Conservation (phyloP, 2,329 filamentous ascomycete species). For the Rutstroemia sp. region DNA sequence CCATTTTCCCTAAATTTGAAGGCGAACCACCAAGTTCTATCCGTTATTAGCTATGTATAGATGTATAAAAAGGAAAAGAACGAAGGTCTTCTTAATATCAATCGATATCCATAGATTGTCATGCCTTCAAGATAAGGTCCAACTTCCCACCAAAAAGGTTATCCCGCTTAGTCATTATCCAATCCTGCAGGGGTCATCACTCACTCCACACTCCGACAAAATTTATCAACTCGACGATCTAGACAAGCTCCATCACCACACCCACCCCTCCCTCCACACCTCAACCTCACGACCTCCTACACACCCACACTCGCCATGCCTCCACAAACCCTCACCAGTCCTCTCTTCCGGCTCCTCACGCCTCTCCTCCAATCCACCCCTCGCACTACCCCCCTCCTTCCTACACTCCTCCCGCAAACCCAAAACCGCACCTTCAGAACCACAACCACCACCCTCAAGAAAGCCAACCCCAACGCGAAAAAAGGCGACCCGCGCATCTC, state of each 20-base stretch:
- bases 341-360: slow-evolving; percentile 21
- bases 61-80: not conserved
- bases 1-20: not conserved
- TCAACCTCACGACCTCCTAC: not conserved
- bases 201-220: not conserved
- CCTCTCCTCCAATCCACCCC: slow-evolving; percentile 21
- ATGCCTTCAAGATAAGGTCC: too few species aligned
- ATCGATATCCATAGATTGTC: too few species aligned
- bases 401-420: slow-evolving; percentile 1
- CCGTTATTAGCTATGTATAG: not conserved
- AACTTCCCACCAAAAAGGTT: too few species aligned
- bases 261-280: not conserved
- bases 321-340: slow-evolving; percentile 12
- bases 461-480: slow-evolving; percentile 10
- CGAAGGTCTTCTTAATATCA: too few species aligned
- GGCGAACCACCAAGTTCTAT: not conserved
- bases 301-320: slow-evolving; percentile 15
- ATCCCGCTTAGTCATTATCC: too few species aligned
- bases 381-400: slow-evolving; percentile 7
- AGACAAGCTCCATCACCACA: not conserved
- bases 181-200: too few species aligned
- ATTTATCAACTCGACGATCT: not conserved
- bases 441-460: slow-evolving; percentile 9
- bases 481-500: slow-evolving; percentile 32
- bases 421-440: slow-evolving; percentile 17